Evolutionary conservation across 768 basidiomycete genomes (phyloP), one percentile per base, ranked within the genome.

Genomic region (Dentipellis sp.): DNA sequence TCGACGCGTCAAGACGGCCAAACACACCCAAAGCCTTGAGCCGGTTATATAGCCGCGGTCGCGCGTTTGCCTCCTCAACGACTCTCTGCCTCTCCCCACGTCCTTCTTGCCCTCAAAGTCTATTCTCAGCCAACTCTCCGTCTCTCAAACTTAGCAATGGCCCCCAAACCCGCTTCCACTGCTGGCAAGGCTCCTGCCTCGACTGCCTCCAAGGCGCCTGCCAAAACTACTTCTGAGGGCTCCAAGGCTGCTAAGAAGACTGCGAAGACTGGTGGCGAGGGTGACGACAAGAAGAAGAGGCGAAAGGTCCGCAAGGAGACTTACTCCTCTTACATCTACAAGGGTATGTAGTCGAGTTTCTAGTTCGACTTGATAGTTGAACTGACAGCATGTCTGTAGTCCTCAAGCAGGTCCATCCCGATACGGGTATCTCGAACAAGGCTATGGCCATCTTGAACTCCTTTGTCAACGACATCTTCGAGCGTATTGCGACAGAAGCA

Each of bases 351-450:
- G 47, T 23, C 21, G 37, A 23, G 21, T 16, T 23, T 34, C 45
- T 29, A 29, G 1, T 8, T 4, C 47, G 11, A 40, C 22, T 35
- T 59, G 40, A 47, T 1, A 12, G 50, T 37, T 19, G 58, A 59
- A 14, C 67, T 40, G 34, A 35, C 39, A 17, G 45, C 14, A 51
- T 40, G 10, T 45, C 22, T 51, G 6, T 56, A 91, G 94, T 97
- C 62, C 80, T 97, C 65, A 97, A 90, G 76, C 95, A 97, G 76
- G 93, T 97, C 61, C 94, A 95, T 76, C 95, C 94, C 53, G 94
- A 95, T 66, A 95, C 94, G 53, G 94, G 94, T 86, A 95, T 97
- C 80, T 95, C 93, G 39, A 95, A 92, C 82, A 95, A 95, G 73
- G 87, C 88, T 2, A 91, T 93, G 89, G 86, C 88, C 60, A 93